Conservation (phyloP, 495 filamentous ascomycete genomes). For the Margaritispora aquatica region DNA sequence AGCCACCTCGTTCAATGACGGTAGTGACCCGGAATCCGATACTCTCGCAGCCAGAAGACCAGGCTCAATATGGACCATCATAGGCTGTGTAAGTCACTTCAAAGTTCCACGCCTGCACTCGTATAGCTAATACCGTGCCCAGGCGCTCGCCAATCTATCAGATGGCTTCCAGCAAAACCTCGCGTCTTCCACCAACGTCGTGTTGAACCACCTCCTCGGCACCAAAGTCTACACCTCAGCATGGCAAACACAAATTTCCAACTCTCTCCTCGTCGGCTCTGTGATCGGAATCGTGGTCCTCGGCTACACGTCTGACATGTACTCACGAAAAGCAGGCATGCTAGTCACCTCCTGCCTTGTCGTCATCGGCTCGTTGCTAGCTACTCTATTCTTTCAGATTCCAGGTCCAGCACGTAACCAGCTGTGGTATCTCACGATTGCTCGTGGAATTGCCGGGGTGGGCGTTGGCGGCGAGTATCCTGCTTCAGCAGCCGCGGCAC, state of each 20-base stretch:
- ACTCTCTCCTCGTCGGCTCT: neutral
- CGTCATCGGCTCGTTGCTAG: neutral
- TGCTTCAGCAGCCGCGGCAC: neutral
- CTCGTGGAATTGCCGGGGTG: conserved; percentile 2
- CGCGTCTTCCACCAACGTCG: conserved; percentile 1
- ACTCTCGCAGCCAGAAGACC: neutral
- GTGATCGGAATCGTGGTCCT: conserved; percentile 1
- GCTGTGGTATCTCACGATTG: conserved; percentile 2
- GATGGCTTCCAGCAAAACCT: conserved; percentile 4
- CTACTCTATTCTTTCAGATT: neutral
- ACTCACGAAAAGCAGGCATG: conserved; percentile 3
- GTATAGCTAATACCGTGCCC: neutral
- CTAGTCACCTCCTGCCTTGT: neutral
- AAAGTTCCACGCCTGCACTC: neutral
- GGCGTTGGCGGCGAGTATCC: conserved; percentile 2
- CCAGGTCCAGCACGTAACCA: neutral
- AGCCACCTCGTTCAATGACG: neutral
- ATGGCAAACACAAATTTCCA: conserved; percentile 2
- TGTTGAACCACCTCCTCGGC: neutral
- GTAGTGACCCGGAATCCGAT: neutral
- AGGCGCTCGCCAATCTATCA: conserved; percentile 3
- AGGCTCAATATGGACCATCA: conserved; percentile 1
- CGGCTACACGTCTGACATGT: conserved; percentile 1
- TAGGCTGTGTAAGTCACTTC: neutral
- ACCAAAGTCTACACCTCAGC: neutral